Evolutionary conservation across 169 alveolate species (phyloP).

Genomic region (Plasmodium coatneyi): DNA sequence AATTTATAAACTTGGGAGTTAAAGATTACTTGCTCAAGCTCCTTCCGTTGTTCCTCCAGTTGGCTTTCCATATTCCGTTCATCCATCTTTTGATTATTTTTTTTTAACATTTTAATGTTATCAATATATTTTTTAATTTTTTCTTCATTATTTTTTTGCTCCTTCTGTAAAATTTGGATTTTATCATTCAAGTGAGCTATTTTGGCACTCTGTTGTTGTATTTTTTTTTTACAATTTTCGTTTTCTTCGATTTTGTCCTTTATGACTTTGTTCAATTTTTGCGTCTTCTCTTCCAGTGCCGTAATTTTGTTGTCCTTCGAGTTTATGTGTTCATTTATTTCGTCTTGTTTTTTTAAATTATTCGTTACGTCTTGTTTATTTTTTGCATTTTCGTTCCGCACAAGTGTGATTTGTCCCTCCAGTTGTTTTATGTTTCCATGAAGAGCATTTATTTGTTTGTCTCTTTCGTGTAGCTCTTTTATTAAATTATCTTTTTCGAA

Average conservation of each 20-base stretch:
- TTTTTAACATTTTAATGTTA: constrained; percentile 33
- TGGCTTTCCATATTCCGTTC: constrained; percentile 14
- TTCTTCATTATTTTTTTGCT: constrained; percentile 26
- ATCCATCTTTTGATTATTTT: constrained; percentile 7
- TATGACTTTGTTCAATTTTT: constrained; percentile 25
- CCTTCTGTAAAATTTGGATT: constrained; percentile 24
- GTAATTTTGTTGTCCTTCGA: constrained; percentile 16
- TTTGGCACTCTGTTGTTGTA: constrained; percentile 30
- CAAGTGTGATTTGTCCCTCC: constrained; percentile 6
- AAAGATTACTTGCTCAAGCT: constrained; percentile 35
- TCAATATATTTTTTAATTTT: constrained; percentile 48
- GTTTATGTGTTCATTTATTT: constrained; percentile 47
- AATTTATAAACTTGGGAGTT: constrained; percentile 46
- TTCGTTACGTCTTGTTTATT: constrained; percentile 28
- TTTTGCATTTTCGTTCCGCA: constrained; percentile 31
- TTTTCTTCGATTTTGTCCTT: constrained; percentile 52
- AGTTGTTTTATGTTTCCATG: not conserved
- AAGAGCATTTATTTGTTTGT: constrained; percentile 6
- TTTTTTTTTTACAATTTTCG: constrained; percentile 45
- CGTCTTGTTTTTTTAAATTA: constrained; percentile 38
- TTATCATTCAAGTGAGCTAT: constrained; percentile 15
- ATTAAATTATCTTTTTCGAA: not conserved
- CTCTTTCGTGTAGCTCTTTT: constrained; percentile 22
- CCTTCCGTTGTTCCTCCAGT: constrained; percentile 12
- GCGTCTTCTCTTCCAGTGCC: constrained; percentile 13